These are phyloP conservation scores for Sonneratia alba DNA, from an alignment of 345 rosid species.

Conservation along the genomic window DNA sequence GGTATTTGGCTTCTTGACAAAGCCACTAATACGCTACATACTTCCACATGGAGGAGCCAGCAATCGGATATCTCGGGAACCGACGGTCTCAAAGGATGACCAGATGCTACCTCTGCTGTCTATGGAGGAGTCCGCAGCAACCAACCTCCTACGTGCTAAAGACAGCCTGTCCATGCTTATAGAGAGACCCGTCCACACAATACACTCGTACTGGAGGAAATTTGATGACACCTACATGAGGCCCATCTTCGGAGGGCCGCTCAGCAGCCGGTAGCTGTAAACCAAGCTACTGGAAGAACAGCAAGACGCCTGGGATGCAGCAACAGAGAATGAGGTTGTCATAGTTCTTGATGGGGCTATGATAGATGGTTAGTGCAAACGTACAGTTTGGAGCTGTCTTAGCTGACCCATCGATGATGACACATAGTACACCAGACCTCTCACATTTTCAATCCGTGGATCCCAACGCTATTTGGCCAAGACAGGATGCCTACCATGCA, in stretches of 20 bases:
- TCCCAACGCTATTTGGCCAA: too few relatives aligned
- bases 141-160: constrained; percentile 61
- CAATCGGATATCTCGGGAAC: constrained; percentile 4
- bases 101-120: constrained; percentile 54
- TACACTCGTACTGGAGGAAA: constrained; percentile 80
- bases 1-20: constrained; percentile 88
- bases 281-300: neutral
- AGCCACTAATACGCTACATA: constrained; percentile 49
- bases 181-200: constrained; percentile 67
- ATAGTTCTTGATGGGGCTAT: neutral
- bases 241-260: constrained; percentile 77
- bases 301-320: neutral
- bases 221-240: constrained; percentile 80
- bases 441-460: neutral
- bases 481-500: too few relatives aligned
- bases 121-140: constrained; percentile 50
- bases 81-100: constrained; percentile 45
- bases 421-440: neutral
- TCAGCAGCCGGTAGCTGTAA: constrained; percentile 6
- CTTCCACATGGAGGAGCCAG: constrained; percentile 29
- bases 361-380: neutral
- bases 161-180: constrained; percentile 63
- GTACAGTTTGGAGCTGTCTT: neutral
- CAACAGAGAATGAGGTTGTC: neutral
- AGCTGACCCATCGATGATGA: neutral